Base-by-base conservation (phyloP, 768 basidiomycete species). In the Leccinum uliginosum region DNA sequence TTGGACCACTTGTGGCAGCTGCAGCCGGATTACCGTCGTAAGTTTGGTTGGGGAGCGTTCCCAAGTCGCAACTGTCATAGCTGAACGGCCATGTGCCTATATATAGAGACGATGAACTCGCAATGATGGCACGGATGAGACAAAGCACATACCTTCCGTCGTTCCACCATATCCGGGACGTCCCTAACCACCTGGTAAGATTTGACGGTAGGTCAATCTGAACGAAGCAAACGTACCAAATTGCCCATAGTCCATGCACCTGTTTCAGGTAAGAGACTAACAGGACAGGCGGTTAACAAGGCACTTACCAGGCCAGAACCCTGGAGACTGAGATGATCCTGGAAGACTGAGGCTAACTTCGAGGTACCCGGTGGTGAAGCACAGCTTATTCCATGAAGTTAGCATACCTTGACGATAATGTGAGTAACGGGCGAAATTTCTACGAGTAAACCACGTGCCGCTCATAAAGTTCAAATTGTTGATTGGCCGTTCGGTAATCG, bases 351-450 rank as follows among this genome's bases (percentile, higher is more conserved):
- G 64, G n/a, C 78, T 81, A 3, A 87, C 83, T 73, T 97, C 97
- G 55, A 98, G 76, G 67, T 94, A 93, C 2, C 92, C 93, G 0
- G 92, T 93, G 15, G 86, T 95, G 74, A 94, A 97, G 74, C 95
- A 98, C 54, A 97, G 73, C 73, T 97, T 92, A 74, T 97, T 96
- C 94, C 95, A 97, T 12, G 85, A 81, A 62, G 88, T 85, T 10
- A 94, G 53, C 86, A 87, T 87, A 35, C 83, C 84, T 81, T 56
- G 35, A 49, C 19, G 50, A 53, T 30, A 51, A 62, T 52, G 21
- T 64, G 29, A 59, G 50, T 27, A 46, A 53, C 8, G 11, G 29
- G 51, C 48, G 15, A 50, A 53, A 55, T n/a, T 17, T 44, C 17
- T 7, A 35, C 23, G 51, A 14, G 43, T 12, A 5, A 40, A 40